Conservation (phyloP, 805 yeast species). For the Limtongozyma cylindracea region DNA sequence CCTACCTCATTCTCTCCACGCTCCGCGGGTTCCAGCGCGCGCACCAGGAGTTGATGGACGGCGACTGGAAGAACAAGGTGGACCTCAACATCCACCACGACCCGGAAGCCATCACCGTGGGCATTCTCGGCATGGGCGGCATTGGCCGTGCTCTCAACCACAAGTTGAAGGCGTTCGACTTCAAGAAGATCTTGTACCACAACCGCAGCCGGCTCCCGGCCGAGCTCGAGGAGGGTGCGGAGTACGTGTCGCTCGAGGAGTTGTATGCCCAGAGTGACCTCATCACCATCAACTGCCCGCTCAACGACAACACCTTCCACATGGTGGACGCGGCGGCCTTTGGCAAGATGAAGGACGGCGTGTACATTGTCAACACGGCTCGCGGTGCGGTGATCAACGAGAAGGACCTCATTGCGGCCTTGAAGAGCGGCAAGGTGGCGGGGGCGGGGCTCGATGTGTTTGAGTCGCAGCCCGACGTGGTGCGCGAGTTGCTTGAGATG, state of each 20-base stretch:
- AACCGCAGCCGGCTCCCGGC: constrained; percentile 34
- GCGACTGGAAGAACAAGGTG: constrained; percentile 28
- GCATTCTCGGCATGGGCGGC: constrained; percentile 76
- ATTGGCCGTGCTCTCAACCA: constrained; percentile 65
- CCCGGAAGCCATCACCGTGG: constrained; percentile 58
- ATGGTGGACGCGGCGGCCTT: constrained; percentile 34
- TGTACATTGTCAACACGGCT: constrained; percentile 60
- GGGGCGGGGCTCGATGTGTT: constrained; percentile 56
- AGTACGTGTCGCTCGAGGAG: constrained; percentile 49
- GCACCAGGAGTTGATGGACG: constrained; percentile 20
- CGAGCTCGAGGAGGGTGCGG: constrained; percentile 44
- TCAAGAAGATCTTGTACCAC: constrained; percentile 41
- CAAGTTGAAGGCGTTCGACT: constrained; percentile 56
- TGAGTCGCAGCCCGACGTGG: constrained; percentile 51
- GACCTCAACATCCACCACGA: constrained; percentile 47
- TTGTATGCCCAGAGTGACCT: constrained; percentile 39
- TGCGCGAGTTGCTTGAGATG: constrained; percentile 29
- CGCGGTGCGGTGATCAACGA: constrained; percentile 73
- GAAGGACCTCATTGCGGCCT: constrained; percentile 22
- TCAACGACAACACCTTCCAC: constrained; percentile 49
- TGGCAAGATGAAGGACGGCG: constrained; percentile 53
- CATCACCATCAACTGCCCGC: constrained; percentile 52
- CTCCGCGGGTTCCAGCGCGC: constrained; percentile 44
- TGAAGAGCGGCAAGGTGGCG: constrained; percentile 38
- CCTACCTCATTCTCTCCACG: constrained; percentile 34